These are phyloP conservation scores for Aureobasidium sp. DNA, from an alignment of 2,329 filamentous ascomycete species.

Conservation along the genomic window DNA sequence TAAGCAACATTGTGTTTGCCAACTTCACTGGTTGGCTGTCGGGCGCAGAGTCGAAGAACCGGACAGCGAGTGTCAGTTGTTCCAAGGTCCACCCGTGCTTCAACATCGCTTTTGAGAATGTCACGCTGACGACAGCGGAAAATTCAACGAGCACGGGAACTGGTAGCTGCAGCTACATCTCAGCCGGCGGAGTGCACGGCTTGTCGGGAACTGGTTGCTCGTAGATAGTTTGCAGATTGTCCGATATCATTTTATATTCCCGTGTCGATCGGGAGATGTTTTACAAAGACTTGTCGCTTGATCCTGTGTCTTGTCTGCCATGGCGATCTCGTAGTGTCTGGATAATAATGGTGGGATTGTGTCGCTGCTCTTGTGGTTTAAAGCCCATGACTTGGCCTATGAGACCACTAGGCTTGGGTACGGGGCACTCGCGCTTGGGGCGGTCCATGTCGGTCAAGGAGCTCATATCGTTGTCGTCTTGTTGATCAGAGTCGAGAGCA, in stretches of 20 bases:
- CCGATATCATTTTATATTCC: background rate
- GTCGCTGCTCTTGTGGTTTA: conserved; percentile 17
- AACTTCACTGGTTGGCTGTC: conserved; percentile 46
- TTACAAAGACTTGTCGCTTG: background rate
- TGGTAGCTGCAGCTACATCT: conserved; percentile 33
- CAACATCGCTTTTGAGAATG: conserved; percentile 42
- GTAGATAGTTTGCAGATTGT: background rate
- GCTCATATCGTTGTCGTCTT: conserved; percentile 10
- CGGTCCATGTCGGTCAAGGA: conserved; percentile 14
- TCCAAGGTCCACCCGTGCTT: conserved; percentile 44
- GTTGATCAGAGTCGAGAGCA: conserved; percentile 19
- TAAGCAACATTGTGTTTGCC: conserved; percentile 44
- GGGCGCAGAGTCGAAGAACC: conserved; percentile 24
- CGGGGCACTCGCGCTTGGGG: conserved; percentile 68
- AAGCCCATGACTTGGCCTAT: conserved; percentile 71
- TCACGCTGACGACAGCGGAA: conserved; percentile 28
- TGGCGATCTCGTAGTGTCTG: conserved; percentile 5
- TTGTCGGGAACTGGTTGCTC: conserved; percentile 12
- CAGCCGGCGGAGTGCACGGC: conserved; percentile 29
- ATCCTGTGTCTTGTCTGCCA: background rate
- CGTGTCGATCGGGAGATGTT: background rate
- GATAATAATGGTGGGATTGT: background rate
- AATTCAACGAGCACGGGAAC: conserved; percentile 29
- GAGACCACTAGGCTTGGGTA: conserved; percentile 80
- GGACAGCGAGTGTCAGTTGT: conserved; percentile 40